Base-by-base conservation (phyloP, 2,329 filamentous ascomycete species). In the Trichoderma lentiforme region DNA sequence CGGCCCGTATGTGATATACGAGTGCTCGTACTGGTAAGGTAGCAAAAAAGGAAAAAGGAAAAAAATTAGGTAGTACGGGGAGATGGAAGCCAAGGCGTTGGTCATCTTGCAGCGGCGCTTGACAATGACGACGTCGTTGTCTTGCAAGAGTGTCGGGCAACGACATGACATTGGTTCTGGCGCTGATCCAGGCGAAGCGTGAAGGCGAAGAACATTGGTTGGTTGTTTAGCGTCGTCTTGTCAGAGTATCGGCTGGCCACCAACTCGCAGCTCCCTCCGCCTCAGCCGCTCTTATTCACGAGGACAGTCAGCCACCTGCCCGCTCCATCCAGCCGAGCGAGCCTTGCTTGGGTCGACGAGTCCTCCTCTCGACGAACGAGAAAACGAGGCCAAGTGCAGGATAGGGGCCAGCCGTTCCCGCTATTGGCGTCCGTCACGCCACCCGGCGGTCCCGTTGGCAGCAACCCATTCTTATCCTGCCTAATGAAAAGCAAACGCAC, bases 401-500 rank as follows among this genome's bases (percentile, higher is more conserved):
- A 67, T 60, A 61, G 51, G 63, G 63, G 58, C 34, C 36, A 36
- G 58, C 58, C 43, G 57, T 64, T 57, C 6, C 70, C 56, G 70
- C 63, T 53, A 63, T 67, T 51, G 70, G 56, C 63, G 58, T 68
- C 57, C 64, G 56, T 68, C 57, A 63, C 67, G 71, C 71, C 71
- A 72, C 71, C 66, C 71, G 66, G 66, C 60, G 43, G 47, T 65
- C 58, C 71, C 66, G 71, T 65, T 61, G 66, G 71, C 68, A 65
- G 60, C 71, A 67, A 68, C 63, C 24, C 39, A 57, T 63, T 30
- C 28, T 28, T 56, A 66, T 69, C 21, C 51, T 71, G 66, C 57
- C 15, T 47, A 36, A 47, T 63, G 60, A 34, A 15, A 56, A 30
- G 30, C 26, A 56, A 53, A 43, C 39, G 60, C 58, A 70, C 58